Conservation (phyloP, 2,329 filamentous ascomycete genomes). For the Bipolaris bicolor region DNA sequence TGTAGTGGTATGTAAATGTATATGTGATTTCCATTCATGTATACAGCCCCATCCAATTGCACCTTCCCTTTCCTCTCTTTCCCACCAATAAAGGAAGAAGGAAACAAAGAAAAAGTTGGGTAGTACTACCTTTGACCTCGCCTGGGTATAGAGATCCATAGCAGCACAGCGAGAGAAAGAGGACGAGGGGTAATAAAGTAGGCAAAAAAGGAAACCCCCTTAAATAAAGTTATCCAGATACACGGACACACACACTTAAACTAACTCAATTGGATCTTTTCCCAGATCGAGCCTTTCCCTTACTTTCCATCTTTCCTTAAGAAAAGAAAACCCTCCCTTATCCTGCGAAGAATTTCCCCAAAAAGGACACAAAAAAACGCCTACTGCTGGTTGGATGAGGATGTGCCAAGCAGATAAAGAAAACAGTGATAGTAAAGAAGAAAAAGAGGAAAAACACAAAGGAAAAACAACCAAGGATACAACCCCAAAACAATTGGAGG, state of each 20-base stretch:
- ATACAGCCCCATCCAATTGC: background rate
- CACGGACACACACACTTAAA: background rate
- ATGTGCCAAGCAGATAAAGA: slow-evolving; percentile 3
- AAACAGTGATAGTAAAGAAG: background rate
- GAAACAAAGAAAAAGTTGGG: background rate
- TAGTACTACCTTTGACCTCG: background rate
- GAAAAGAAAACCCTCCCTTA: background rate
- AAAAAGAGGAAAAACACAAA: slow-evolving; percentile 3
- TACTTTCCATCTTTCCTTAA: background rate
- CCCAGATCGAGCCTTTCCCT: background rate
- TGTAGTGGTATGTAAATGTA: background rate
- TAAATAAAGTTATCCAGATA: background rate
- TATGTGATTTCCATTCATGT: background rate
- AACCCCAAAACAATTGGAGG: slow-evolving; percentile 7
- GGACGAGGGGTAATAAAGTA: background rate
- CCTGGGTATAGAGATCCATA: background rate
- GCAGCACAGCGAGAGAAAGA: background rate
- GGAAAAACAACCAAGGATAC: slow-evolving; percentile 5
- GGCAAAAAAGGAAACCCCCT: background rate
- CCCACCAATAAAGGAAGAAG: background rate
- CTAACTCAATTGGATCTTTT: background rate
- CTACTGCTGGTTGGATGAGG: slow-evolving; percentile 4
- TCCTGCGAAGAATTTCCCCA: background rate
- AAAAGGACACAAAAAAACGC: background rate
- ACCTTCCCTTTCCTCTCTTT: background rate